Percentiles rank a stretch among this genome's conserved stretches.
Evolutionary conservation across 2,329 filamentous ascomycete species (phyloP).

Genomic region (Claviceps cyperi): DNA sequence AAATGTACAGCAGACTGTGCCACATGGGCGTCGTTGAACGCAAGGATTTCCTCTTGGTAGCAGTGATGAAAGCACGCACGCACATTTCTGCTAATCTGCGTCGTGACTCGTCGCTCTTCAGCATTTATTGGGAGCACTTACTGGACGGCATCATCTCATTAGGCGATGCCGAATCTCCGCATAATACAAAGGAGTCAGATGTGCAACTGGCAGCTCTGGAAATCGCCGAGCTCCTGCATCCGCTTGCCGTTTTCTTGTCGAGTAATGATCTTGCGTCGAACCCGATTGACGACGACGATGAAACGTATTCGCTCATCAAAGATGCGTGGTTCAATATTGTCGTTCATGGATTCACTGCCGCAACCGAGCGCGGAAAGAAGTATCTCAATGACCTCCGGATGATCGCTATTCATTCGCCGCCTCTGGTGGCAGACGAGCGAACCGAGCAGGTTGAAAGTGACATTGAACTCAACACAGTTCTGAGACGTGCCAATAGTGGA

Average conservation of each 20-base stretch:
- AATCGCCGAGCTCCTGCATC: conserved; percentile 75
- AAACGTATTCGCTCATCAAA: conserved; percentile 58
- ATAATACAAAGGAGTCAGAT: conserved; percentile 61
- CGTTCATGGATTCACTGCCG: conserved; percentile 74
- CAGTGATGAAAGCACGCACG: conserved; percentile 64
- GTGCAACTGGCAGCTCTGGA: conserved; percentile 71
- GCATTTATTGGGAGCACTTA: conserved; percentile 70
- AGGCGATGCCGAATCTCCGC: conserved; percentile 66
- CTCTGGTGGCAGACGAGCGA: conserved; percentile 75
- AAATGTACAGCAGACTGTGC: conserved; percentile 63
- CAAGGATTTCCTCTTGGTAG: conserved; percentile 51
- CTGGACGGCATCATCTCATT: conserved; percentile 81
- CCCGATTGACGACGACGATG: conserved; percentile 45
- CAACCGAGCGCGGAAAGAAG: conserved; percentile 57
- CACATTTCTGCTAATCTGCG: conserved; percentile 59
- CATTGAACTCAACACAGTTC: conserved; percentile 87
- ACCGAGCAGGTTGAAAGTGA: conserved; percentile 88
- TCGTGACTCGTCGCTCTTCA: conserved; percentile 59
- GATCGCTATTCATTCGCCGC: conserved; percentile 75
- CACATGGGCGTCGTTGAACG: conserved; percentile 59
- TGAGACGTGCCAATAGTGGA: conserved; percentile 71
- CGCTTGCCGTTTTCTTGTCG: conserved; percentile 74
- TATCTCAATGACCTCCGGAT: conserved; percentile 65
- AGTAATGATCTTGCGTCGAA: conserved; percentile 40
- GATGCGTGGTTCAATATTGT: conserved; percentile 98